Evolutionary conservation across 2,329 filamentous ascomycete genomes (phyloP).

Genomic region (Hypoxylon sp.): DNA sequence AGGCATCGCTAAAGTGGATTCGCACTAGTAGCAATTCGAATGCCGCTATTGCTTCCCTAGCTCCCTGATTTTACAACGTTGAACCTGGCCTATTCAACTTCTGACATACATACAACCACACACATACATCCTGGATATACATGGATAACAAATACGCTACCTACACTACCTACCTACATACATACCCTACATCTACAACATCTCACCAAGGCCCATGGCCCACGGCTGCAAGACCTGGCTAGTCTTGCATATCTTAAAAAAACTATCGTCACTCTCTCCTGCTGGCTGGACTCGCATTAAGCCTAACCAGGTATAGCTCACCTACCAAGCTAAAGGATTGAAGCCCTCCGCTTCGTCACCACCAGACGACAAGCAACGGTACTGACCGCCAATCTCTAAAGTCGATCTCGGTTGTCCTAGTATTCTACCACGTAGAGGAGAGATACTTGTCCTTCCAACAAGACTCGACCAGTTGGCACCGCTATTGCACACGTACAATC

Average conservation of each 20-base stretch:
- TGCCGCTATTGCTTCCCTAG: conserved; percentile 35
- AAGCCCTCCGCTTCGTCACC: conserved; percentile 44
- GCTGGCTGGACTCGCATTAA: conserved; percentile 35
- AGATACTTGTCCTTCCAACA: conserved; percentile 36
- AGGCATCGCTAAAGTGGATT: conserved; percentile 37
- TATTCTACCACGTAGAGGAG: conserved; percentile 32
- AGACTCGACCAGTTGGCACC: conserved; percentile 43
- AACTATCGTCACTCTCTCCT: conserved; percentile 36
- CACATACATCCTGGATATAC: not conserved
- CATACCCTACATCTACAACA: conserved; percentile 8
- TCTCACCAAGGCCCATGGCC: conserved; percentile 21
- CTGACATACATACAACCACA: conserved; percentile 35
- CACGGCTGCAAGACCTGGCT: conserved; percentile 6
- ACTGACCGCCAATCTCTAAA: conserved; percentile 45
- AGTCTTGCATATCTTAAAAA: conserved; percentile 11
- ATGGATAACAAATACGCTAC: conserved; percentile 1
- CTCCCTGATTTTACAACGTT: conserved; percentile 13
- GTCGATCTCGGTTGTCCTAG: conserved; percentile 44
- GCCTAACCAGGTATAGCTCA: conserved; percentile 32
- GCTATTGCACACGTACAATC: conserved; percentile 38
- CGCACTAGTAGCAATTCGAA: conserved; percentile 44
- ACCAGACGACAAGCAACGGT: conserved; percentile 36
- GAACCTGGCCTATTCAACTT: conserved; percentile 12
- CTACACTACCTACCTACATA: conserved; percentile 34
- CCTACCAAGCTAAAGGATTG: conserved; percentile 39